Percentiles rank a stretch among this genome's conserved stretches.
Conservation (phyloP, 2,329 filamentous ascomycete species). For the Claviceps citrina region DNA sequence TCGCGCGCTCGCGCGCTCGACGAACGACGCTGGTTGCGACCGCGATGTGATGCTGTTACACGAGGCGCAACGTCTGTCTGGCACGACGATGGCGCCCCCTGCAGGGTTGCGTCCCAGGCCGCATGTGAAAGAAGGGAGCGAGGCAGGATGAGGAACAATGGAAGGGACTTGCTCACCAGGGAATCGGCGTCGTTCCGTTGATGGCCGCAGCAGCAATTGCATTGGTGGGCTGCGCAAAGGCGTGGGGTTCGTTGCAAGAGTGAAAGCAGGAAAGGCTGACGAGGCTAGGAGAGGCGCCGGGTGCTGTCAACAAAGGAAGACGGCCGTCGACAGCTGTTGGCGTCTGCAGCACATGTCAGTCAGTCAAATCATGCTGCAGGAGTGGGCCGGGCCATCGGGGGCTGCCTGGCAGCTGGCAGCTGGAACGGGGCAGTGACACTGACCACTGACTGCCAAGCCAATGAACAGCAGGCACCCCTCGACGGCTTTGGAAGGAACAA, state of each 20-base stretch:
- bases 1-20: conserved; percentile 2
- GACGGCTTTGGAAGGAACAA: not conserved
- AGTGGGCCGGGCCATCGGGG: not conserved
- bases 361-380: too few relatives aligned
- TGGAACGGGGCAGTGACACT: too few relatives aligned
- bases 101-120: not conserved
- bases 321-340: not conserved
- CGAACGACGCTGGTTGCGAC: conserved; percentile 4
- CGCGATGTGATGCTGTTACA: conserved; percentile 7
- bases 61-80: conserved; percentile 5
- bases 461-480: too few relatives aligned
- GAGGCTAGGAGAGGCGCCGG: conserved; percentile 3
- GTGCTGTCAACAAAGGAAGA: not conserved
- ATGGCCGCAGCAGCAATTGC: conserved; percentile 5
- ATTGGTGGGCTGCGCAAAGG: conserved; percentile 5
- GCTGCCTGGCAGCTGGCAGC: too few relatives aligned
- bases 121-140: not conserved
- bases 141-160: not conserved
- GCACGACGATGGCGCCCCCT: not conserved
- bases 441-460: not conserved
- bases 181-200: conserved; percentile 9
- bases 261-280: conserved; percentile 6
- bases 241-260: conserved; percentile 8
- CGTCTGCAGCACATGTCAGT: too few relatives aligned
- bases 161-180: conserved; percentile 3